phyloP scores from a whole-genome alignment of 805 yeast genomes.

The Lipomyces orientalis region DNA sequence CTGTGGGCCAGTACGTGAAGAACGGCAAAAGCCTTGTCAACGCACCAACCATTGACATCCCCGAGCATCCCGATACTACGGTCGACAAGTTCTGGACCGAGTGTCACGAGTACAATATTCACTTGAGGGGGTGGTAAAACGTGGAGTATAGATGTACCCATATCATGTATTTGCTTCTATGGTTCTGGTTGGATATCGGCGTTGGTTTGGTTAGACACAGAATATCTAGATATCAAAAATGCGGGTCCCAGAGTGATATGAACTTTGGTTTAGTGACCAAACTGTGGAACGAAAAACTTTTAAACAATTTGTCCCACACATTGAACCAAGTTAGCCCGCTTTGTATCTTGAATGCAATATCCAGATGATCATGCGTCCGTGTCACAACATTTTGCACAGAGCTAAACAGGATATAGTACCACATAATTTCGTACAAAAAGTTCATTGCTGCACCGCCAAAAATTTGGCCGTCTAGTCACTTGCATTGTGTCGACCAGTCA shows the following conservation, averaged over 20 bases:
- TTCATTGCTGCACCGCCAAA: no score
- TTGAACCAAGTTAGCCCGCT: no score
- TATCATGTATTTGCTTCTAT: not conserved
- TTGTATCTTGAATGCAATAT: no score
- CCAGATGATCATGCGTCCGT: no score
- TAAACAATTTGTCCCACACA: no score
- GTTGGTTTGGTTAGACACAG: not conserved
- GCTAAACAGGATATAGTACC: no score
- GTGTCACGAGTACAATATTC: slow-evolving; percentile 25
- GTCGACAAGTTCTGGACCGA: slow-evolving; percentile 25
- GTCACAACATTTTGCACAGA: no score
- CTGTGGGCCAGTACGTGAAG: slow-evolving; percentile 17
- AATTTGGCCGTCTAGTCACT: no score
- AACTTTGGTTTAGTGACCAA: no score
- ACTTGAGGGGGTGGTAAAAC: slow-evolving; percentile 30
- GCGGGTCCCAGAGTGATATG: not conserved
- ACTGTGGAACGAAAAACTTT: no score
- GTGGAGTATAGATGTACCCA: not conserved
- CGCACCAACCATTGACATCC: slow-evolving; percentile 15
- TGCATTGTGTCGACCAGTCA: no score
- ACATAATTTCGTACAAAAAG: no score
- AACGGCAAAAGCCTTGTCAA: slow-evolving; percentile 13
- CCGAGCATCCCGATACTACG: slow-evolving; percentile 11
- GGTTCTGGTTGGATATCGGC: not conserved
- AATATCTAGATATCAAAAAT: not conserved